Conservation (phyloP, 2,329 filamentous ascomycete species). For the Xylaria sp. region DNA sequence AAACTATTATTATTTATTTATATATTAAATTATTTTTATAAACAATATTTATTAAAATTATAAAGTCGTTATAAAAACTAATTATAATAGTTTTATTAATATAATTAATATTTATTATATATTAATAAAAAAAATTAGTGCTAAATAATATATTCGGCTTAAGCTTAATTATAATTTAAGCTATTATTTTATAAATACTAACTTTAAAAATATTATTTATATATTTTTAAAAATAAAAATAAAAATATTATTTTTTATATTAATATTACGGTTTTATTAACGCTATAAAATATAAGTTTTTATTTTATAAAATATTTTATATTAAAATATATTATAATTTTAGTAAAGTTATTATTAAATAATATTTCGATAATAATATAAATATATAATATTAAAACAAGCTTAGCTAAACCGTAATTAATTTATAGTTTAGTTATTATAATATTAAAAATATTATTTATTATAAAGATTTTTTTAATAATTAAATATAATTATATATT, state of each 20-base stretch:
- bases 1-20: neutral
- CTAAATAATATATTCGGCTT: neutral
- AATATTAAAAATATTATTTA: too few relatives aligned
- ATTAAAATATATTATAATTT: neutral
- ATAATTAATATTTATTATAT: neutral
- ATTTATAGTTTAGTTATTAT: too few relatives aligned
- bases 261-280: neutral
- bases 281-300: neutral
- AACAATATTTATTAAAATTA: too few relatives aligned
- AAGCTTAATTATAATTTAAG: neutral
- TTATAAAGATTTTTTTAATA: too few relatives aligned
- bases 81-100: neutral
- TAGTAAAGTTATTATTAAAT: neutral
- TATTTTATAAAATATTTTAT: neutral
- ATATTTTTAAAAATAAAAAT: neutral
- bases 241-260: neutral
- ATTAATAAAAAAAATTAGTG: neutral
- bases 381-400: neutral
- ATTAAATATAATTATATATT: too few relatives aligned
- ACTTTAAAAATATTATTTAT: conserved; percentile 2
- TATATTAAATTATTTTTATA: neutral
- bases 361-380: neutral
- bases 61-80: neutral
- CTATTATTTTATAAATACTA: neutral
- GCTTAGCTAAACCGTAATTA: too few relatives aligned